These are phyloP conservation scores for Colletotrichum chrysophilum DNA, from an alignment of 2,329 filamentous ascomycete genomes.

Conservation along the genomic window DNA sequence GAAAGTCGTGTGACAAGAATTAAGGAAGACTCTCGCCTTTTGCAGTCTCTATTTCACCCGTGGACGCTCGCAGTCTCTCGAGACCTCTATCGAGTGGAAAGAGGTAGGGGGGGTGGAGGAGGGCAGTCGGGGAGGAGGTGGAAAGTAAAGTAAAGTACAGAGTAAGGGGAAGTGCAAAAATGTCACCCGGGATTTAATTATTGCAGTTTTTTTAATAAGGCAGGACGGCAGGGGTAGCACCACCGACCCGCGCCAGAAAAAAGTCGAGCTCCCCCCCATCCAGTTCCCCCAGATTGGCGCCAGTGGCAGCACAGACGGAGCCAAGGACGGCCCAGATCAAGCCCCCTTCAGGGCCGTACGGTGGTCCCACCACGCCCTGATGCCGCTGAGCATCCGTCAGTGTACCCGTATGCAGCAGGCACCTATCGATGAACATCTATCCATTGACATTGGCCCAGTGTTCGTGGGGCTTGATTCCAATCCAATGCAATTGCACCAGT, in stretches of 20 bases:
- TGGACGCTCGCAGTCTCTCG: conserved; percentile 15
- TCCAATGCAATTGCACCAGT: neutral
- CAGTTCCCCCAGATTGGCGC: conserved; percentile 22
- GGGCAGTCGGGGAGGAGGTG: neutral
- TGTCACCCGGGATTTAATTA: conserved; percentile 22
- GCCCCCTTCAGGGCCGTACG: conserved; percentile 10
- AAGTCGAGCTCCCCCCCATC: conserved; percentile 7
- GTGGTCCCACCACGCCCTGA: conserved; percentile 8
- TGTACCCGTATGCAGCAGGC: neutral
- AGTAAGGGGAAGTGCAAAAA: conserved; percentile 23
- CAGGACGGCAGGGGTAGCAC: conserved; percentile 22
- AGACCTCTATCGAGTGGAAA: conserved; percentile 5
- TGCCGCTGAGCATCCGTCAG: neutral
- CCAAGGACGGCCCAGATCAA: conserved; percentile 21
- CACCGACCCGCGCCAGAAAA: conserved; percentile 12
- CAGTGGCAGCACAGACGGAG: conserved; percentile 22
- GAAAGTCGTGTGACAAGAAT: neutral
- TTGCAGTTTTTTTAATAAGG: conserved; percentile 24
- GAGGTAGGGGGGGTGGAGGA: conserved; percentile 1
- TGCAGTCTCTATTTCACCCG: conserved; percentile 11
- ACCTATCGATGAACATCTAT: neutral
- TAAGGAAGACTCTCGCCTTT: neutral
- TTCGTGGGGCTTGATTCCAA: neutral
- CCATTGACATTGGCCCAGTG: neutral
- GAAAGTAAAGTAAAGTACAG: conserved; percentile 16